These are phyloP conservation scores for Petunia axillaris DNA, from an alignment of 257 asterid species.

Conservation along the genomic window DNA sequence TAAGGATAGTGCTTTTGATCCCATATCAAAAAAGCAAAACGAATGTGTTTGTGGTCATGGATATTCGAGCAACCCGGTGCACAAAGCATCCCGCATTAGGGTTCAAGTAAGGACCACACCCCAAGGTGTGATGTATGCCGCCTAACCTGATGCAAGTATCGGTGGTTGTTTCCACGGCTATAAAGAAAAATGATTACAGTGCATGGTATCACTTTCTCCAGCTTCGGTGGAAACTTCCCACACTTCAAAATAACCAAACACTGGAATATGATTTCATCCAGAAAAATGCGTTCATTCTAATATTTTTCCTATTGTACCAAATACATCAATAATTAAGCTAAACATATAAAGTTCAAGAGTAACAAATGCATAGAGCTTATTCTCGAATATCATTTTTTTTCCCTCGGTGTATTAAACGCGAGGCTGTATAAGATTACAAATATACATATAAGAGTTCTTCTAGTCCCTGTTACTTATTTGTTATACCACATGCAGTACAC, in stretches of 20 bases:
- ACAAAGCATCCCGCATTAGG: no score
- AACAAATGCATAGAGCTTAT: background rate
- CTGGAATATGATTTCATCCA: background rate
- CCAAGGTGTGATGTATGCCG: no score
- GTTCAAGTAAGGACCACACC: no score
- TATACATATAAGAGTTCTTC: background rate
- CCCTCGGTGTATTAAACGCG: background rate
- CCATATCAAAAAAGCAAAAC: background rate
- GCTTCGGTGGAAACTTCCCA: background rate
- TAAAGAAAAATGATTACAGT: background rate
- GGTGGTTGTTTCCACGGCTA: background rate
- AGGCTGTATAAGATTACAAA: background rate
- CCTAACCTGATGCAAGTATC: no score
- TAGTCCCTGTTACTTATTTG: background rate
- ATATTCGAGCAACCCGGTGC: background rate
- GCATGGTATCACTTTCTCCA: background rate
- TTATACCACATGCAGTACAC: background rate
- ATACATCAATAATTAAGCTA: background rate
- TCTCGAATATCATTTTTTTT: constrained; percentile 5
- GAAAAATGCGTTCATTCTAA: background rate
- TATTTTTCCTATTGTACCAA: background rate
- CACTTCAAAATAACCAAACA: background rate
- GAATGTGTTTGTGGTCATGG: background rate
- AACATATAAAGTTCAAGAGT: background rate
- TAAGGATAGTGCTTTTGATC: no score